phyloP scores from a whole-genome alignment of 805 yeast species.

The Danielozyma ontarioensis region DNA sequence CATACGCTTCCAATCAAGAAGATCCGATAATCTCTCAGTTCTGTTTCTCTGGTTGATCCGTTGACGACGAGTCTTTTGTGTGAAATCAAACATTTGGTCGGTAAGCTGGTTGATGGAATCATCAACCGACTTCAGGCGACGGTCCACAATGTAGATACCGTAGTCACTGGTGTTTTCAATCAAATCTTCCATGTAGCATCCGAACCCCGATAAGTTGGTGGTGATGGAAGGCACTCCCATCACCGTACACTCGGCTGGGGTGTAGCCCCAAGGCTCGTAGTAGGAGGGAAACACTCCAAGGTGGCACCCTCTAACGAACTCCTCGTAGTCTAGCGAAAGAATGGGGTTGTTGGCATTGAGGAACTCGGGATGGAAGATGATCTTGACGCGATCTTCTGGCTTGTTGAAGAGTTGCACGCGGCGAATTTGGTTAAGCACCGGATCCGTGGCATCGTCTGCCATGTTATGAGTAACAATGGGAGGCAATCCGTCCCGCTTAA shows the following conservation, averaged over 20 bases:
- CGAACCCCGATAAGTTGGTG: conserved; percentile 93
- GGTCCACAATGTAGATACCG: conserved; percentile 94
- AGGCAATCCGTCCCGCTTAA: conserved; percentile 84
- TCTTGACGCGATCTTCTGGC: conserved; percentile 87
- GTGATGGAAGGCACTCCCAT: conserved; percentile 99
- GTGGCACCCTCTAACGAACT: conserved; percentile 96
- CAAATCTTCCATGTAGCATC: conserved; percentile 97
- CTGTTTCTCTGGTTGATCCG: conserved; percentile 97
- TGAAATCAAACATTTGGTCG: conserved; percentile 84
- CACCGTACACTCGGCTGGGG: conserved; percentile 98
- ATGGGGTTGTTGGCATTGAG: conserved; percentile 93
- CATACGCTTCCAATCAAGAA: conserved; percentile 97
- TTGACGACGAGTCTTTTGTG: conserved; percentile 88
- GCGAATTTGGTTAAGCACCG: conserved; percentile 86
- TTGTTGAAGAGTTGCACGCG: conserved; percentile 86
- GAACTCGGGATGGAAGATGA: conserved; percentile 96
- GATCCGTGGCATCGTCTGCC: conserved; percentile 88
- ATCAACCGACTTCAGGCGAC: conserved; percentile 87
- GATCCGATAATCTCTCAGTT: conserved; percentile 88
- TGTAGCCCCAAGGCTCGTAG: conserved; percentile 99
- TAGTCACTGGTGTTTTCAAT: conserved; percentile 92
- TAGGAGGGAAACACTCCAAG: conserved; percentile 97
- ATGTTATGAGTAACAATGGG: conserved; percentile 97
- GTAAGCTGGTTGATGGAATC: conserved; percentile 89
- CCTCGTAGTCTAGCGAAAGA: conserved; percentile 90